Conservation (phyloP, 495 filamentous ascomycete genomes). For the Trypethelium eluteriae region DNA sequence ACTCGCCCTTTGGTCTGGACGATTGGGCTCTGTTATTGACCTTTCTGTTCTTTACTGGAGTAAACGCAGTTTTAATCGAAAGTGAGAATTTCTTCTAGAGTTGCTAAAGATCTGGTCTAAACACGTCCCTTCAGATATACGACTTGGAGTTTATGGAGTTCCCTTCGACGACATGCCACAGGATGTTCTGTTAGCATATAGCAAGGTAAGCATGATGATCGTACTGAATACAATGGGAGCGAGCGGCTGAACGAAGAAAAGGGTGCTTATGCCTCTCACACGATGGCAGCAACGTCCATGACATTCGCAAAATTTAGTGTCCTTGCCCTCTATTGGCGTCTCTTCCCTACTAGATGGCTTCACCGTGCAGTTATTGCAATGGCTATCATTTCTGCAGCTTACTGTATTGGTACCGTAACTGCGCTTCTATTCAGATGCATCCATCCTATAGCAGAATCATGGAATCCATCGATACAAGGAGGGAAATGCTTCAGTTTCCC, state of each 20-base stretch:
- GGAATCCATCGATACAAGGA: background rate
- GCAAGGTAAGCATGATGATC: background rate
- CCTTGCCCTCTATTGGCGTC: background rate
- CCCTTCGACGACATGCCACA: background rate
- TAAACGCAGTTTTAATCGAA: background rate
- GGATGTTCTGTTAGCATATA: background rate
- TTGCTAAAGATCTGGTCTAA: background rate
- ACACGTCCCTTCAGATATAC: background rate
- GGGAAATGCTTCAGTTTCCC: background rate
- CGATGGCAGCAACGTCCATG: background rate
- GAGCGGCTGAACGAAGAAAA: background rate
- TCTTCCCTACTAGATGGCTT: background rate
- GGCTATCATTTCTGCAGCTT: background rate
- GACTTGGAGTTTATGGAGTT: background rate
- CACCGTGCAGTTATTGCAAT: background rate
- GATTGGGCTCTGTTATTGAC: background rate
- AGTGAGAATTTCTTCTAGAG: background rate
- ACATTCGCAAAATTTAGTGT: background rate
- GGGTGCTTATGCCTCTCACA: background rate
- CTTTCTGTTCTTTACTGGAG: slow-evolving; percentile 1
- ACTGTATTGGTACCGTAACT: background rate
- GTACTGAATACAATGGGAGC: too few relatives aligned
- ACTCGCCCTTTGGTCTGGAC: background rate
- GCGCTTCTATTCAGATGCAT: background rate
- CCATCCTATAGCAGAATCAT: background rate